Percentiles rank a stretch among this genome's conserved stretches.
Evolutionary conservation across 345 rosid genomes (phyloP).

Genomic region (Draba incana): DNA sequence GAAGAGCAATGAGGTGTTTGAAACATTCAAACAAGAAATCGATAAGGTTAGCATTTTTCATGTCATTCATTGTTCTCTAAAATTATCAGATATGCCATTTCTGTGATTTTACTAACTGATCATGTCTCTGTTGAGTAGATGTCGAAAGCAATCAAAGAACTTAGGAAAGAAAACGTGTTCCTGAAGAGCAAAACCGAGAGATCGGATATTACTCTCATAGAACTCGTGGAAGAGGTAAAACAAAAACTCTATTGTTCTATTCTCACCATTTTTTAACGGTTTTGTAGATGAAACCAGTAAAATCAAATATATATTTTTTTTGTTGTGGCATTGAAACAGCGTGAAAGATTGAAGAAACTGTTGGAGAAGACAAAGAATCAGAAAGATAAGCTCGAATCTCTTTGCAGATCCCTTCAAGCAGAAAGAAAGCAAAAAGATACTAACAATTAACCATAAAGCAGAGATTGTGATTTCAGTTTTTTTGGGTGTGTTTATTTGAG

Average conservation of each 20-base stretch:
- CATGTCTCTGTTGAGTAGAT: constrained; percentile 45
- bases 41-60: constrained; percentile 64
- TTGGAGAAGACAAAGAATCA: constrained; percentile 90
- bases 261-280: not conserved
- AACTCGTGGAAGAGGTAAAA: constrained; percentile 90
- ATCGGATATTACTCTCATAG: constrained; percentile 71
- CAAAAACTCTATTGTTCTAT: not conserved
- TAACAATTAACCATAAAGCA: constrained; percentile 30
- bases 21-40: constrained; percentile 91
- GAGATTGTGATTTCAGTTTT: constrained; percentile 6
- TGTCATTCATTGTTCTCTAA: not conserved
- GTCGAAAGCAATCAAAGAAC: constrained; percentile 89
- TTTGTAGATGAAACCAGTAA: not conserved
- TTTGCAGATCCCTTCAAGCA: constrained; percentile 92
- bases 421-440: constrained; percentile 69
- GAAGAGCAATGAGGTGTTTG: constrained; percentile 95
- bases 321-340: constrained; percentile 47
- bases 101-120: constrained; percentile 8
- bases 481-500: not conserved
- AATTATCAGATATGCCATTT: not conserved
- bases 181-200: constrained; percentile 87
- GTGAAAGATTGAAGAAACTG: constrained; percentile 73
- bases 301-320: not conserved
- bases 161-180: constrained; percentile 81
- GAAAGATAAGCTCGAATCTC: constrained; percentile 85